Evolutionary conservation across 163 green algal species (phyloP).

Genomic region (Volvox carteri): DNA sequence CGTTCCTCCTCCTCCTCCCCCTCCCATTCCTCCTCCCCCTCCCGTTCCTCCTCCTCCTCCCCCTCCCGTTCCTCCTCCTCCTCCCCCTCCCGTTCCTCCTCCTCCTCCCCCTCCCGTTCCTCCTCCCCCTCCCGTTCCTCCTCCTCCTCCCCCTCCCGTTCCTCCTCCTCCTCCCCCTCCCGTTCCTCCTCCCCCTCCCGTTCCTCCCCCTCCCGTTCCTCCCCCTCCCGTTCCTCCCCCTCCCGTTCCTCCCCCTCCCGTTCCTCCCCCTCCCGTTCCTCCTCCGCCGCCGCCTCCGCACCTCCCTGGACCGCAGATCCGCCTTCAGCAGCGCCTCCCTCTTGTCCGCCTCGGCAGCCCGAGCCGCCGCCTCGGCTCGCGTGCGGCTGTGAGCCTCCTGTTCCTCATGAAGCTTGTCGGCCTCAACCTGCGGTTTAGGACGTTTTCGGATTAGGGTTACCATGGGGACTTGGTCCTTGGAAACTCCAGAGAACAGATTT

Average conservation of each 20-base stretch:
- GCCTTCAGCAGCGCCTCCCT: constrained; percentile 36
- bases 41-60: too few species aligned
- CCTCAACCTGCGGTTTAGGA: constrained; percentile 54
- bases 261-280: background rate
- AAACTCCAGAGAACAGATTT: too few species aligned
- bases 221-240: background rate
- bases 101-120: too few species aligned
- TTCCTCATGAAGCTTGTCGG: constrained; percentile 67
- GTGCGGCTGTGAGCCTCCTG: constrained; percentile 33
- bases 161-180: too few species aligned
- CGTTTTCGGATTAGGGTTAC: too few species aligned
- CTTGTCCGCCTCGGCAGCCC: constrained; percentile 32
- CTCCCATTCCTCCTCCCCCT: too few species aligned
- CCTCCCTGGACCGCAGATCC: constrained; percentile 38
- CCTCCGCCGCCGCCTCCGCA: background rate
- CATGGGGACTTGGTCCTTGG: too few species aligned
- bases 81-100: too few species aligned
- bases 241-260: background rate
- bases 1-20: too few species aligned
- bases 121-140: too few species aligned
- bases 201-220: background rate
- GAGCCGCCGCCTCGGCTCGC: constrained; percentile 5
- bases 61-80: too few species aligned
- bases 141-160: too few species aligned
- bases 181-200: background rate